Conservation (phyloP, 768 basidiomycete species). For the Postia placenta region DNA sequence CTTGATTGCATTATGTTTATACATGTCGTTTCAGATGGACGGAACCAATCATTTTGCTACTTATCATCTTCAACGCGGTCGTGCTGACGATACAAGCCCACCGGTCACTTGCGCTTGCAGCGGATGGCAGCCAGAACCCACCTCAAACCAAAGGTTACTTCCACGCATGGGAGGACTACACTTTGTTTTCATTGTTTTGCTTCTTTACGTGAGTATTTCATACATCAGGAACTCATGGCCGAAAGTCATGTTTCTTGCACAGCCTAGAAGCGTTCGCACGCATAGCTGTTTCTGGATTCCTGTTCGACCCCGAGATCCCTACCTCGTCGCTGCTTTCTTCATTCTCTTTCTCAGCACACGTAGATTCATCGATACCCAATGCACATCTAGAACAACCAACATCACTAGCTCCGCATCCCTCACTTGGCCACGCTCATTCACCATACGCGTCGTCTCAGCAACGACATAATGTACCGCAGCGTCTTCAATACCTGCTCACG, state of each 20-base stretch:
- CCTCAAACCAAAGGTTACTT: constrained; percentile 67
- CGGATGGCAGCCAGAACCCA: constrained; percentile 30
- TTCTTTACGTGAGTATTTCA: constrained; percentile 82
- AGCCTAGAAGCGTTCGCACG: constrained; percentile 84
- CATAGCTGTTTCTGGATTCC: constrained; percentile 83
- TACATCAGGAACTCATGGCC: not conserved
- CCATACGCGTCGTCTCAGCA: constrained; percentile 29
- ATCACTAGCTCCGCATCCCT: constrained; percentile 20
- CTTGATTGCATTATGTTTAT: too few species aligned
- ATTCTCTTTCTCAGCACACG: constrained; percentile 26
- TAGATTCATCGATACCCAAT: constrained; percentile 18
- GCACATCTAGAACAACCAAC: constrained; percentile 11
- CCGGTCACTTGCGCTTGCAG: constrained; percentile 47
- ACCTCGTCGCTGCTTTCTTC: constrained; percentile 43
- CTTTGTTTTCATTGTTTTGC: constrained; percentile 76
- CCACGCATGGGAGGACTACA: constrained; percentile 83
- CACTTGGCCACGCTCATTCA: constrained; percentile 15
- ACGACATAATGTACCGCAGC: constrained; percentile 40
- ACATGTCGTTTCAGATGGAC: constrained; percentile 55
- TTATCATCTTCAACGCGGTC: constrained; percentile 81
- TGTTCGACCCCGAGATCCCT: constrained; percentile 77
- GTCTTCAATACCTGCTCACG: constrained; percentile 36
- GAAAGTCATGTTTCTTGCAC: constrained; percentile 2
- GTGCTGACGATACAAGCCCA: constrained; percentile 79
- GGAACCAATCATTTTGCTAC: constrained; percentile 75